Evolutionary conservation across 371 early-diverging fungal species (phyloP), one percentile per base, ranked within the genome.

Genomic region (Rhizopus sp.): DNA sequence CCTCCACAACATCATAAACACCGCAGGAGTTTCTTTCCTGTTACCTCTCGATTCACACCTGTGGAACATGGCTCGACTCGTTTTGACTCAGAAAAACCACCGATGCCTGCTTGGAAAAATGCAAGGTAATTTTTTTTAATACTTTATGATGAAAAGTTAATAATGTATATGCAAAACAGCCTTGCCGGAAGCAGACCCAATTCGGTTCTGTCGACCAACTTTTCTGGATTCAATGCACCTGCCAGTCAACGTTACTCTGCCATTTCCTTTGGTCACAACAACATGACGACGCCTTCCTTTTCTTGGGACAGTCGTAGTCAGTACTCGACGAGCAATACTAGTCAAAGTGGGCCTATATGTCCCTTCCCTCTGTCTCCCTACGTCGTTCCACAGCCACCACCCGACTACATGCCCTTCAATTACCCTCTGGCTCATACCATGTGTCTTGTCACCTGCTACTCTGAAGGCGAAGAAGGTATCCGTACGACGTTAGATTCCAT

Each of bases 401-500:
- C 71, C 0, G 73, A 75, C 30, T 83, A 71, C 56, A 76, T 80
- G 76, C 89, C 88, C 1, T 90, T 81, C 64, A 78, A 89, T 57
- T 89, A 87, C 59, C 75, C 78, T 3, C 69, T 88, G 31, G 85
- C 88, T 4, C 86, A 90, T 66, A 89, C 90, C 12, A 78, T 92
- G 51, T 80, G 87, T 35, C 66, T 92, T 30, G 89, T 92, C 1
- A 94, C 96, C 0, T 92, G 93, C 63, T 98, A 98, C 69, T 93
- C 93, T 13, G 98, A 97, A 75, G 91, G 95, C 42, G 86, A 84
- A 63, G 90, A 90, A 48, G 93, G 95, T 3, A 80, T 99, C 33
- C 86, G 92, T 38, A 88, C 88, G 7, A 99, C 99, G 12, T 77
- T 99, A 33, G 96, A 99, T 69, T 97, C 97, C 48, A 84, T 99